Conservation (phyloP, 139 green algal species). For the Closterium sp. region DNA sequence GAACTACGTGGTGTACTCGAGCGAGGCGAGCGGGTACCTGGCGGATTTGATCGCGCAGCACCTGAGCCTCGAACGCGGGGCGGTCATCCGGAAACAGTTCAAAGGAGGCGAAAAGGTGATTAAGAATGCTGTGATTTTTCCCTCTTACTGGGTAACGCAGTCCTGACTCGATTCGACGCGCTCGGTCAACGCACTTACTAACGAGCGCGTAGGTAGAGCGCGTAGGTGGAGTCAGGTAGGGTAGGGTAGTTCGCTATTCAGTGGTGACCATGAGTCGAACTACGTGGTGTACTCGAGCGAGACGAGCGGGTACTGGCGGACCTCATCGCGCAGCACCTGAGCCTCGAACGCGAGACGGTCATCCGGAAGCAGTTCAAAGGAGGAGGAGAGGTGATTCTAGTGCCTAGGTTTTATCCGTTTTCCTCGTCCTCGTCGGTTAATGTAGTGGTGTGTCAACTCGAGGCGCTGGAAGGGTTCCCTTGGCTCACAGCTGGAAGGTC, state of each 20-base stretch:
- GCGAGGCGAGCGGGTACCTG: conserved; percentile 28
- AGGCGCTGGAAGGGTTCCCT: too few relatives aligned
- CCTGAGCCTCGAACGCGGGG: not conserved
- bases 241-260: not conserved
- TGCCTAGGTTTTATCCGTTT: not conserved
- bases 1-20: conserved; percentile 43
- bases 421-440: not conserved
- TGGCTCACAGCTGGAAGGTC: too few relatives aligned
- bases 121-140: not conserved
- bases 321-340: not conserved
- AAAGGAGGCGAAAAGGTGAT: conserved; percentile 34
- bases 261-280: not conserved
- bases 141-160: not conserved
- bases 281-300: conserved; percentile 45
- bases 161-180: too few relatives aligned
- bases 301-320: conserved; percentile 24
- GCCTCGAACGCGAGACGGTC: not conserved
- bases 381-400: conserved; percentile 13
- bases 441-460: too few relatives aligned
- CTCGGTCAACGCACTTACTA: too few relatives aligned
- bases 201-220: too few relatives aligned
- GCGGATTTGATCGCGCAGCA: conserved; percentile 22
- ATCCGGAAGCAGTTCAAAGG: conserved; percentile 22
- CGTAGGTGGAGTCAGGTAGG: too few relatives aligned
- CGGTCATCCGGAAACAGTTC: conserved; percentile 17